Evolutionary conservation across 257 asterid species (phyloP), one percentile per base, ranked within the genome.

Genomic region (Forsythia suspensa): DNA sequence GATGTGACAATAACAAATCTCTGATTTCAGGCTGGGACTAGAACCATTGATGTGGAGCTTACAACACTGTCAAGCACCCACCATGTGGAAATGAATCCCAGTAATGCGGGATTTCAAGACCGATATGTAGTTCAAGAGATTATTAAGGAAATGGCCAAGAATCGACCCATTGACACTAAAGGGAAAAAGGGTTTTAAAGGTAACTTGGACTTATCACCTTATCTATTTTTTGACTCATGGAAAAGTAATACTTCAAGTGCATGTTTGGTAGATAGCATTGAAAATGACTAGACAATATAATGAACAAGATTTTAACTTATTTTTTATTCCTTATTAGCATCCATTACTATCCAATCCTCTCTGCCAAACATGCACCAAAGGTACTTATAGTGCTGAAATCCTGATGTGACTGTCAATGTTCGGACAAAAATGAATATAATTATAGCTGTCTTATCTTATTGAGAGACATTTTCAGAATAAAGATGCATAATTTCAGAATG

Each of bases 101-200:
- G 97, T 71, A 95, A 93, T 86, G 98, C 98, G 38, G 98, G 98
- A 78, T 95, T 95, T 89, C 97, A 88, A 81, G 99, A 96, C 82
- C 82, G 97, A 34, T 93, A 96, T 78, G 97, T 96, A 73, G 99
- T 96, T 86, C 98, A 96, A 85, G 98, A 96, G 91, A 85, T 96
- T 46, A 96, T 96, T 72, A 94, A 96, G 85, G 98, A 94, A 83
- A 96, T 96, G 98, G 99, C 99, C 12, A 96, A 89, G 84, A 94
- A 91, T 84, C 89, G 99, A 83, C 97, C 97, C 9, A 90, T 96
- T 84, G 98, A 94, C 86, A 82, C 90, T 20, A 94, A 96, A 83
- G 98, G 98, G 78, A 91, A 87, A 91, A 93, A 86, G 85, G 96
- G 98, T 34, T 96, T 96, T 82, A 94, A 93, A 94, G 99, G 99